Evolutionary conservation across 345 rosid genomes (phyloP).

Genomic region (Lumnitzera littorea): DNA sequence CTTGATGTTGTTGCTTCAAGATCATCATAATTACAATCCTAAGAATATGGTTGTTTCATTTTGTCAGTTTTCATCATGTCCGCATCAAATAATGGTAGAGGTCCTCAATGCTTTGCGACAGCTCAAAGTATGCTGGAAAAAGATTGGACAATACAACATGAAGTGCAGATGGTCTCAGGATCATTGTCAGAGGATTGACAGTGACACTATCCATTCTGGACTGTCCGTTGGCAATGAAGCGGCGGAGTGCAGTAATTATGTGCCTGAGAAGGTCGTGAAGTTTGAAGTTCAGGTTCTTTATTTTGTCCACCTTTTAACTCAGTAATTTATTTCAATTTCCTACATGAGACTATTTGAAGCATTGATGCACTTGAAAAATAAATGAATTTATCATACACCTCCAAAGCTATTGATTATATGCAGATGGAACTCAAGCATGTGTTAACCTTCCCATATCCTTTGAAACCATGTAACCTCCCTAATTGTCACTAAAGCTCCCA

Average conservation of each 20-base stretch:
- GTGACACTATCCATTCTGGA: constrained; percentile 35
- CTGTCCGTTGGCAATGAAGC: constrained; percentile 49
- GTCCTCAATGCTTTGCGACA: constrained; percentile 81
- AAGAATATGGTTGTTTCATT: not conserved
- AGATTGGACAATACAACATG: constrained; percentile 92
- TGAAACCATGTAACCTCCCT: too few species aligned
- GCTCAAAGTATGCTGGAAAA: constrained; percentile 89
- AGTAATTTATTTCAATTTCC: constrained; percentile 1
- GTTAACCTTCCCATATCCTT: too few species aligned
- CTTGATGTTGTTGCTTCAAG: too few species aligned
- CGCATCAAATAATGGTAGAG: constrained; percentile 85
- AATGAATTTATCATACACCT: not conserved
- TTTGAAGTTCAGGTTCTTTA: constrained; percentile 81
- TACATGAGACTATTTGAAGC: not conserved
- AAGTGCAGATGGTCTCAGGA: constrained; percentile 86
- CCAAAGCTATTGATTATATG: too few species aligned
- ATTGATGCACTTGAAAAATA: not conserved
- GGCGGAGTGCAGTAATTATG: constrained; percentile 42
- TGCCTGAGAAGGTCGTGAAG: constrained; percentile 61
- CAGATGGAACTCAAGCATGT: too few species aligned
- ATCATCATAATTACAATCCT: too few species aligned
- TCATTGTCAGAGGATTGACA: constrained; percentile 50
- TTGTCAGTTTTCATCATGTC: constrained; percentile 77
- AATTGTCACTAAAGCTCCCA: too few species aligned
- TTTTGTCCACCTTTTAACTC: constrained; percentile 4